Evolutionary conservation across 495 filamentous ascomycete genomes (phyloP), one percentile per base, ranked within the genome.

Genomic region (Sordaria brevicollis): DNA sequence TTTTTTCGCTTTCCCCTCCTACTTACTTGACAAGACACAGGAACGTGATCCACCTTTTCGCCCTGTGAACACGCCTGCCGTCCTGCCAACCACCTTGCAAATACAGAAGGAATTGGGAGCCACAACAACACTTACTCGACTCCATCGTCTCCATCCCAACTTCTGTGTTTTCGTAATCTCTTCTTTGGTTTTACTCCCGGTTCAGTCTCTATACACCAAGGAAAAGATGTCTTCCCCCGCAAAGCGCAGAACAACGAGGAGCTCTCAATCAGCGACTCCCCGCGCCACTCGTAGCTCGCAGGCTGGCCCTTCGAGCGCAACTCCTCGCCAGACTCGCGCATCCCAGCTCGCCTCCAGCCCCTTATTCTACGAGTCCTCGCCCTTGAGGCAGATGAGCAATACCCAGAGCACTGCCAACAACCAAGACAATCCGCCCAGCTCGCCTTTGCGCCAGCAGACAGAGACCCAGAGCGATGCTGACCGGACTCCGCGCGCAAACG

Each of bases 341-440:
- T 84, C 78, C 70, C 83, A 80, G 74, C 70, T 81, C 75, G 89
- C 89, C 3, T 95, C 93, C 3, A 96, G 93, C 33, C 93, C 93
- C 34, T 85, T 96, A 70, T 91, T 92, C 78, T 95, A 89, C 78
- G 88, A 89, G 69, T 95, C 93, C 19, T 85, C 84, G 41, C 84
- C 84, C 29, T 76, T 87, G 66, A 79, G 83, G 66, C 83, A 86
- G 75, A 83, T 83, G 74, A 85, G 82, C 76, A 84, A 84, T 73
- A 84, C 76, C 71, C 84, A 87, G 74, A 86, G 86, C 75, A 88
- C 85, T 35, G 81, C 81, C 37, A 80, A 83, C 71, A 83, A 81
- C 74, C 82, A 80, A 35, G 82, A 79, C 54, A 85, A 88, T 78
- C 83, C 81, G 25, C 84, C 87, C 38, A 92, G 89, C 81, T 93